These are phyloP conservation scores for Xylaria grammica DNA, from an alignment of 495 filamentous ascomycete species.

Conservation along the genomic window DNA sequence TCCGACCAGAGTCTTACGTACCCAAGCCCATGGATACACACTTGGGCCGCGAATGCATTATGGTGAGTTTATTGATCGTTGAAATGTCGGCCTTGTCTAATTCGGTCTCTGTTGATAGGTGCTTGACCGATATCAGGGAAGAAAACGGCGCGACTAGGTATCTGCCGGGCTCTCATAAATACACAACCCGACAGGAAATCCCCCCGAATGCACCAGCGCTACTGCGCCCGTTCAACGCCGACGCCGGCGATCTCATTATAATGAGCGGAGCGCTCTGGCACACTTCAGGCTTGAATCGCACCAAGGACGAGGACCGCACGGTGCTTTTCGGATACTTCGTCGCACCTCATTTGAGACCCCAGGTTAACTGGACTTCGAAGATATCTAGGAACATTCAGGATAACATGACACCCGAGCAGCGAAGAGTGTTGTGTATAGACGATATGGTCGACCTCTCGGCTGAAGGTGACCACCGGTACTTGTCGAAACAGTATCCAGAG, in stretches of 20 bases:
- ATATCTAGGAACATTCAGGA: background rate
- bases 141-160: background rate
- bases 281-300: background rate
- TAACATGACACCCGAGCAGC: background rate
- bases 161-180: background rate
- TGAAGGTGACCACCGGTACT: background rate
- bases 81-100: no score
- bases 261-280: background rate
- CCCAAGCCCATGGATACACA: no score
- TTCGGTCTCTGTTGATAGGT: no score
- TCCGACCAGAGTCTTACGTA: no score
- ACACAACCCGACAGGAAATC: background rate
- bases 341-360: background rate
- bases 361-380: background rate
- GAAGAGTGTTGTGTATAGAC: background rate
- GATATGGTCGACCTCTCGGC: background rate
- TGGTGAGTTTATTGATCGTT: no score
- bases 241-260: background rate
- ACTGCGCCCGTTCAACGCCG: background rate
- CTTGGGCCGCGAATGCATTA: no score
- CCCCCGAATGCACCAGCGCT: background rate
- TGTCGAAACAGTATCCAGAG: background rate
- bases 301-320: background rate
- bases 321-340: background rate
- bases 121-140: background rate